These are phyloP conservation scores for Sporormia fimetaria DNA, from an alignment of 495 filamentous ascomycete genomes.

Conservation along the genomic window DNA sequence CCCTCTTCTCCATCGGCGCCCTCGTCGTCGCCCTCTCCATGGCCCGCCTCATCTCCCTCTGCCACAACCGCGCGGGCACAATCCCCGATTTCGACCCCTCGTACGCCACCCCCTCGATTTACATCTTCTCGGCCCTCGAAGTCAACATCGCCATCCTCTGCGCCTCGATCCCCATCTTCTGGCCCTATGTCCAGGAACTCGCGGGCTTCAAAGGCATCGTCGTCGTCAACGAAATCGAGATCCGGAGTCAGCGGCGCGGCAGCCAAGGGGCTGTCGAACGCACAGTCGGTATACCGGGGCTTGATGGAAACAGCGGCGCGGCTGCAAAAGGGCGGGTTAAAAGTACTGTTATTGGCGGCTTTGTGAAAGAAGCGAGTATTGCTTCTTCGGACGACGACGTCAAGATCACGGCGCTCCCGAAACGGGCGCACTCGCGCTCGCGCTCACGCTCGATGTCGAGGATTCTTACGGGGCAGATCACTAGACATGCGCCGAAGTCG, in stretches of 20 bases:
- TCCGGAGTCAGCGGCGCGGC: conserved; percentile 11
- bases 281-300: not conserved
- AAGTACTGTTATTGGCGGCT: too few species aligned
- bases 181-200: conserved; percentile 15
- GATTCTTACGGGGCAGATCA: too few species aligned
- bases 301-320: conserved; percentile 4
- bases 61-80: conserved; percentile 17
- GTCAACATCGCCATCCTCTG: conserved; percentile 22
- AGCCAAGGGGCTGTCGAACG: conserved; percentile 1
- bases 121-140: conserved; percentile 23
- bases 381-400: too few species aligned
- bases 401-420: too few species aligned
- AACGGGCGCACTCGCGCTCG: too few species aligned
- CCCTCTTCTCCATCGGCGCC: conserved; percentile 16
- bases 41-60: conserved; percentile 17
- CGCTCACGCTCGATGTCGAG: too few species aligned
- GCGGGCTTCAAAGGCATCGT: conserved; percentile 23
- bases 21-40: conserved; percentile 13
- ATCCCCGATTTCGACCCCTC: conserved; percentile 17
- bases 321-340: too few species aligned
- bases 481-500: too few species aligned
- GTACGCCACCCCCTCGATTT: conserved; percentile 17
- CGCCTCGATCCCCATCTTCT: conserved; percentile 23
- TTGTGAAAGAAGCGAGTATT: too few species aligned
- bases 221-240: conserved; percentile 24